Conservation (phyloP, 129 eudicot genomes). For the Dittrichia graveolens region DNA sequence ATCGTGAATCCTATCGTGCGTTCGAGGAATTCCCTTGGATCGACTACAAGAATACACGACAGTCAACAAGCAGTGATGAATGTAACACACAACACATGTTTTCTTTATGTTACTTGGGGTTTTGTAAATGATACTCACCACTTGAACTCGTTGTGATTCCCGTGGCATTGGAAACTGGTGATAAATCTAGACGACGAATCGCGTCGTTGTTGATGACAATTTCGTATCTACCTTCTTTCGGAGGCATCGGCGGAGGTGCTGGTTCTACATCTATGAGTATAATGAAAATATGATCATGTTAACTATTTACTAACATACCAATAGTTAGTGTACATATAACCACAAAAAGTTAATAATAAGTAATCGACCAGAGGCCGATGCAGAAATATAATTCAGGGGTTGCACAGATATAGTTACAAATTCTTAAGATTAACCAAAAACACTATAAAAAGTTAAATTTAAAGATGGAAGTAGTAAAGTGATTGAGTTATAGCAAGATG, state of each 20-base stretch:
- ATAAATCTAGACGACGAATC: slow-evolving; percentile 57
- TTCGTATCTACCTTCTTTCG: slow-evolving; percentile 79
- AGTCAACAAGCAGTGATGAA: neutral
- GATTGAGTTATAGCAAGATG: neutral
- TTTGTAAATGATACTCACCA: slow-evolving; percentile 42
- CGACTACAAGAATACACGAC: slow-evolving; percentile 39
- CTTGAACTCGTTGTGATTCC: slow-evolving; percentile 50
- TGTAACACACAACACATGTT: neutral
- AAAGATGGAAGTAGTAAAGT: neutral
- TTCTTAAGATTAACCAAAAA: neutral
- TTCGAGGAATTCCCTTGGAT: slow-evolving; percentile 73
- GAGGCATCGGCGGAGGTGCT: slow-evolving; percentile 84
- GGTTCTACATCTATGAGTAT: slow-evolving; percentile 44
- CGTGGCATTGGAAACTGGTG: slow-evolving; percentile 61
- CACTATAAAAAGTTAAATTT: neutral
- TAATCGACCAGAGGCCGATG: too few species aligned
- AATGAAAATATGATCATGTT: neutral
- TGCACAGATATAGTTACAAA: too few species aligned
- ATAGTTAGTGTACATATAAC: too few species aligned
- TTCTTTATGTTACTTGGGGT: neutral
- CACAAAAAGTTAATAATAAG: too few species aligned
- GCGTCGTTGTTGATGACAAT: slow-evolving; percentile 62
- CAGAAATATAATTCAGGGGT: too few species aligned
- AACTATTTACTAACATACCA: neutral
- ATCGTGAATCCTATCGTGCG: slow-evolving; percentile 86